phyloP scores from a whole-genome alignment of 306 rosid genomes.

The Gillenia trifoliata region DNA sequence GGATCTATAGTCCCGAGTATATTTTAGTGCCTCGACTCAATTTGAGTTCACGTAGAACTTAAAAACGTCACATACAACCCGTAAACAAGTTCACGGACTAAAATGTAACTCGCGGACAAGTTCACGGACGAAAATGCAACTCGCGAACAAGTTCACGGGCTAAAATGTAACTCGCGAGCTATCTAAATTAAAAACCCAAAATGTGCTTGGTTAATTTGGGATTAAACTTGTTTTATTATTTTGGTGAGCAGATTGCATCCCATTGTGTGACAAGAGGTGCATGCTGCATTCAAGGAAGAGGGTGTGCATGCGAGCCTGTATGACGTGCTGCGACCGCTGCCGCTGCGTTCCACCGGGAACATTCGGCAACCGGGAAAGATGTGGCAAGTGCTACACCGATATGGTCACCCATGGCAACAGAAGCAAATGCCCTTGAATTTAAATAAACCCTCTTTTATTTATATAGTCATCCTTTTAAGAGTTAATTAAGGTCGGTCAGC shows the following conservation, averaged over 20 bases:
- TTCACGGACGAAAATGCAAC: no score
- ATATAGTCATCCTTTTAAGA: neutral
- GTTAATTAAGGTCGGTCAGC: neutral
- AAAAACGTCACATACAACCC: no score
- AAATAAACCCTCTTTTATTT: neutral
- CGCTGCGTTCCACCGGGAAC: slow-evolving; percentile 94
- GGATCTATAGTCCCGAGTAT: no score
- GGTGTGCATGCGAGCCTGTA: slow-evolving; percentile 64
- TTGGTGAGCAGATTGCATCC: slow-evolving; percentile 53
- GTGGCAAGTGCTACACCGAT: slow-evolving; percentile 87
- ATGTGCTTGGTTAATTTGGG: neutral
- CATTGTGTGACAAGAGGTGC: slow-evolving; percentile 61
- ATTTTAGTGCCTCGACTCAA: no score
- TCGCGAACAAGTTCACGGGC: no score
- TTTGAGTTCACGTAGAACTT: no score
- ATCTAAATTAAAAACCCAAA: no score
- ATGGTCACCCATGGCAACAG: slow-evolving; percentile 67
- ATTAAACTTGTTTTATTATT: neutral
- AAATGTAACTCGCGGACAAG: no score
- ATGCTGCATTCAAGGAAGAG: slow-evolving; percentile 50
- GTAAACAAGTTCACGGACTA: no score
- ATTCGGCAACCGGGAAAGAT: slow-evolving; percentile 66
- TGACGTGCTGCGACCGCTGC: slow-evolving; percentile 84
- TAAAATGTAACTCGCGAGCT: no score
- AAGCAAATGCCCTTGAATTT: slow-evolving; percentile 59